A percentile compares a stretch with the other conserved stretches of the same genome.
phyloP scores from a whole-genome alignment of 306 rosid genomes.

The Cicer cuneatum region DNA sequence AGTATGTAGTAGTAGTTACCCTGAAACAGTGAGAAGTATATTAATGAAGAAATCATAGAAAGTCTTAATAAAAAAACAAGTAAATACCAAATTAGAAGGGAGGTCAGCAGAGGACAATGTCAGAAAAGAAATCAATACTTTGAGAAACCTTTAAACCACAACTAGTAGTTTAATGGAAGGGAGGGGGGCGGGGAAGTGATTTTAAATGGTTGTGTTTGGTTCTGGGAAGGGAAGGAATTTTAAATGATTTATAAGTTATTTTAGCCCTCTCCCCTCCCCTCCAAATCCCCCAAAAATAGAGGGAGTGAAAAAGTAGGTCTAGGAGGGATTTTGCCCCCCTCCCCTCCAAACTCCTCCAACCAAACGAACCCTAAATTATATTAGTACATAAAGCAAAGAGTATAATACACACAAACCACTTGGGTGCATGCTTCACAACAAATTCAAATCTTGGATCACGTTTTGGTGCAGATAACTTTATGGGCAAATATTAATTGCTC shows the following conservation, averaged over 20 bases:
- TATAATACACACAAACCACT: background rate
- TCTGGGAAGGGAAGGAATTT: too few species aligned
- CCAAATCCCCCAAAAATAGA: too few species aligned
- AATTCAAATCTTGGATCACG: conserved; percentile 15
- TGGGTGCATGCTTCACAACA: conserved; percentile 2
- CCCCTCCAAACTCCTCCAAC: too few species aligned
- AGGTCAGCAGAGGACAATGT: conserved; percentile 9
- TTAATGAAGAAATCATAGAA: conserved; percentile 31
- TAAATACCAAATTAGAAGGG: conserved; percentile 25
- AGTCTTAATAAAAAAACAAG: conserved; percentile 29
- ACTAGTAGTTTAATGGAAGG: background rate
- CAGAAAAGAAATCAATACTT: conserved; percentile 32
- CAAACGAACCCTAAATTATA: background rate
- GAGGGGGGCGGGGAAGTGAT: too few species aligned
- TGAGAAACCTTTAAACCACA: background rate
- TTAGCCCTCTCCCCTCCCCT: too few species aligned
- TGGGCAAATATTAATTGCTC: conserved; percentile 9
- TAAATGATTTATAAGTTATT: too few species aligned
- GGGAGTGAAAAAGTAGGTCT: too few species aligned
- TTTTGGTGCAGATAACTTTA: conserved; percentile 20
- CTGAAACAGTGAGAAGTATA: conserved; percentile 56
- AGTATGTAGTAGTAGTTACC: conserved; percentile 82
- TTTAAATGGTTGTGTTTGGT: too few species aligned
- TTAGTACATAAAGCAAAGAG: conserved; percentile 28
- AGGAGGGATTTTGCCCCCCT: too few species aligned